These are phyloP conservation scores for Exidia glandulosa DNA, from an alignment of 768 basidiomycete genomes.

Conservation along the genomic window DNA sequence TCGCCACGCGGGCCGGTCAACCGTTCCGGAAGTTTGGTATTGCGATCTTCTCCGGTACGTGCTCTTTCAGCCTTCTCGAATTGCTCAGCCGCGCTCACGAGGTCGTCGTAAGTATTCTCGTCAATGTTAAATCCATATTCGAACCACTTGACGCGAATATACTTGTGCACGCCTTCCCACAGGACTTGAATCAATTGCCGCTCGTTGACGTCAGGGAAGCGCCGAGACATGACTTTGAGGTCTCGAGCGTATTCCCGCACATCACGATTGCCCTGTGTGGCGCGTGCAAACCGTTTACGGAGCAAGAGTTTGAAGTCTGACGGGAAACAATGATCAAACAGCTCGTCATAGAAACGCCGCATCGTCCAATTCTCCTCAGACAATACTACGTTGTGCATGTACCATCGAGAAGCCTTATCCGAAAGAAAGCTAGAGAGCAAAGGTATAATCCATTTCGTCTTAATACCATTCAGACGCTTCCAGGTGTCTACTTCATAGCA, in stretches of 20 bases:
- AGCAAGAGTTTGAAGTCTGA: conserved; percentile 17
- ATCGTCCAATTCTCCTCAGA: conserved; percentile 18
- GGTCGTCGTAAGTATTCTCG: conserved; percentile 12
- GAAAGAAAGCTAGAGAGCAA: conserved; percentile 14
- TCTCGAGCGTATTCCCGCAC: conserved; percentile 25
- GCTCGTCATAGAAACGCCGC: conserved; percentile 18
- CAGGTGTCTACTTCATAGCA: neutral
- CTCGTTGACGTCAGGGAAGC: conserved; percentile 20
- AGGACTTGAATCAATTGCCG: conserved; percentile 20
- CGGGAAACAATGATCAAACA: conserved; percentile 30
- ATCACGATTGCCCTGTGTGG: conserved; percentile 15
- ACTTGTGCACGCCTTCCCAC: conserved; percentile 20
- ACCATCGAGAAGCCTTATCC: conserved; percentile 23
- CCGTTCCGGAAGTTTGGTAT: neutral
- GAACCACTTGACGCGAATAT: conserved; percentile 22
- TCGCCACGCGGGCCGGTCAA: neutral
- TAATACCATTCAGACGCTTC: neutral
- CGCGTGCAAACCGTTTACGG: conserved; percentile 11
- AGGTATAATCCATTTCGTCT: neutral
- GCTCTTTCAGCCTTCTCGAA: conserved; percentile 22
- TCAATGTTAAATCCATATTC: conserved; percentile 18
- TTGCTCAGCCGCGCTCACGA: conserved; percentile 17
- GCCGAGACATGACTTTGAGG: conserved; percentile 21
- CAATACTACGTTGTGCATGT: conserved; percentile 17
- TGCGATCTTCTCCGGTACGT: neutral